Evolutionary conservation across 2,329 filamentous ascomycete species (phyloP), one percentile per base, ranked within the genome.

Genomic region (Herpotrichia juniperi): DNA sequence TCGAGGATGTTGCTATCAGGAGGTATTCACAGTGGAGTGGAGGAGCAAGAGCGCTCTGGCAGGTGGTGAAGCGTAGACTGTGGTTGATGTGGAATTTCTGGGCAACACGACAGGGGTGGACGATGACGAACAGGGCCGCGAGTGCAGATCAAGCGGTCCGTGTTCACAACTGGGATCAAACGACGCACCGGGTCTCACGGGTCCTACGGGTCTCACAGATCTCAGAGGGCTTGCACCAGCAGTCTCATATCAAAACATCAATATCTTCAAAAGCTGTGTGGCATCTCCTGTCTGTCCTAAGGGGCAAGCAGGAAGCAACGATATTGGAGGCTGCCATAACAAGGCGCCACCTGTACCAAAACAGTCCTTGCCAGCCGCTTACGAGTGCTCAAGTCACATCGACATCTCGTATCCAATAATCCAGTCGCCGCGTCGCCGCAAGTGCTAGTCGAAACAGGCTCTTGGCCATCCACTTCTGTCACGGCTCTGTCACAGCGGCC

Each of bases 401-500:
- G 37, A 21, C 37, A 14, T n/a, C 11, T 40, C 19, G 19, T 40
- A 40, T 40, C 37, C 37, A 40, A 40, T 40, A 59, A 58, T 62
- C 50, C 51, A 46, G 48, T 48, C 52, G 52, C 56, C 52, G 57
- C 46, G 45, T 52, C 43, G 53, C 39, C 46, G 48, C 25, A 12
- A 24, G 25, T 54, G 45, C 61, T 54, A 60, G 54, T 56, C 60
- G 49, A 58, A 59, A 59, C 55, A 51, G 57, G 61, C 34, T 48
- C 26, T 22, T 48, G 37, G 46, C 35, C 46, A 42, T 19, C 46
- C 31, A 19, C 28, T 44, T 31, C n/a, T 4, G 42, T 30, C 42
- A 30, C 42, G 28, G 22, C n/a, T 25, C 44, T 24, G 42, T 11
- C 28, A 32, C 17, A 4, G n/a, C n/a, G n/a, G n/a, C n/a, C n/a